Evolutionary conservation across 2,329 filamentous ascomycete species (phyloP).

Genomic region (Tolypocladium ovalisporum): DNA sequence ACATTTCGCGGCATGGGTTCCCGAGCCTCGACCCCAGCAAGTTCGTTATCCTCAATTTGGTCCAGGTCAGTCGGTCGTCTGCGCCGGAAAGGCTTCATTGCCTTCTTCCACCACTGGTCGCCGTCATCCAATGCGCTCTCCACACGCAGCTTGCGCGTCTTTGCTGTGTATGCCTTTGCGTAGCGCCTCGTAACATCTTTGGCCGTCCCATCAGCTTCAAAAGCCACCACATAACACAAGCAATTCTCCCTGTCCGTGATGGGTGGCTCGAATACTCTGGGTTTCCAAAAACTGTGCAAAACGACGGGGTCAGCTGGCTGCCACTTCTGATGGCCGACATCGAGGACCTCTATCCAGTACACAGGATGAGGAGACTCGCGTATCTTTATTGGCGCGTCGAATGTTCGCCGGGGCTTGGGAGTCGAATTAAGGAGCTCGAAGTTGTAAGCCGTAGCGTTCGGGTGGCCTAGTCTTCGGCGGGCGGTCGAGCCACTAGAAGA

Average conservation of each 20-base stretch:
- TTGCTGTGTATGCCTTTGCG: slow-evolving; percentile 78
- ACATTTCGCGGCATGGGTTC: slow-evolving; percentile 84
- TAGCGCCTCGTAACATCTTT: slow-evolving; percentile 85
- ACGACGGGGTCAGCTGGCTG: slow-evolving; percentile 77
- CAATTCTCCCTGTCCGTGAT: slow-evolving; percentile 64
- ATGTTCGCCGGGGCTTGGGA: slow-evolving; percentile 18
- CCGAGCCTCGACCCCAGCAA: slow-evolving; percentile 57
- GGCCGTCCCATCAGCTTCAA: slow-evolving; percentile 67
- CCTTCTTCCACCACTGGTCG: slow-evolving; percentile 41
- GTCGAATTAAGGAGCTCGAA: slow-evolving; percentile 32
- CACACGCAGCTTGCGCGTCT: slow-evolving; percentile 72
- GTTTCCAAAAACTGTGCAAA: slow-evolving; percentile 64
- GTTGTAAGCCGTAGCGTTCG: slow-evolving; percentile 41
- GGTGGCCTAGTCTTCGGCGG: slow-evolving; percentile 40
- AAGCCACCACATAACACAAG: slow-evolving; percentile 76
- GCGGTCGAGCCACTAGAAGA: slow-evolving; percentile 24
- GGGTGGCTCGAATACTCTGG: slow-evolving; percentile 71
- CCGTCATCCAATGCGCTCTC: slow-evolving; percentile 45
- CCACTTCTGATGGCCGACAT: slow-evolving; percentile 83
- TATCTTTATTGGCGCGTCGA: slow-evolving; percentile 31
- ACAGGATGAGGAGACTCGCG: slow-evolving; percentile 69
- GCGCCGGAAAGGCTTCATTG: slow-evolving; percentile 36
- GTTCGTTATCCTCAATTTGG: slow-evolving; percentile 70
- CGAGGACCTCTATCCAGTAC: slow-evolving; percentile 91
- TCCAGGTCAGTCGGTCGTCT: slow-evolving; percentile 51